A percentile compares a stretch with the other conserved stretches of the same genome.
These are phyloP conservation scores for Nymphaea thermarum DNA, from an alignment of 164 flowering plant genomes.

Conservation along the genomic window DNA sequence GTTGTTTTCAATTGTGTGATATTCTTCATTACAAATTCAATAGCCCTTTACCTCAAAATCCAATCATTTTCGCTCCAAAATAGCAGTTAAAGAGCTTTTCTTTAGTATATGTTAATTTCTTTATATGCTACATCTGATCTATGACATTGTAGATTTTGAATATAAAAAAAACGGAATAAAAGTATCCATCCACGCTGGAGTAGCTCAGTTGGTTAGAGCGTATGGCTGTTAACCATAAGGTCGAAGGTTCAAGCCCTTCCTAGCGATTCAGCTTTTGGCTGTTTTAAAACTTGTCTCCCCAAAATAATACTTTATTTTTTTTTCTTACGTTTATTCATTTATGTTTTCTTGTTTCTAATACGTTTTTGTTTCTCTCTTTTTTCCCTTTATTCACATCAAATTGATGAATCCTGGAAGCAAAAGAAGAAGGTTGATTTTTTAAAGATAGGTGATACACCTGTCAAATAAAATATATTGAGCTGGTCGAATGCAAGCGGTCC, in stretches of 20 bases:
- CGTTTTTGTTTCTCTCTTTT: not conserved
- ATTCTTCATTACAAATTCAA: too few species aligned
- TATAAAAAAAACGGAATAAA: too few species aligned
- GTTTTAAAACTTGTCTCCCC: not conserved
- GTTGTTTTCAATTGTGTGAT: not conserved
- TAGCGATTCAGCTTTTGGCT: not conserved
- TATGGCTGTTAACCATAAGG: not conserved
- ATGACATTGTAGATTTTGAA: too few species aligned
- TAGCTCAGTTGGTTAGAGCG: not conserved
- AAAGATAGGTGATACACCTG: not conserved
- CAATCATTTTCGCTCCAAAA: too few species aligned
- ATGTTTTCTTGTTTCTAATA: not conserved
- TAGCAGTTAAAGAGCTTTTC: too few species aligned
- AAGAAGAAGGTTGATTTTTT: too few species aligned
- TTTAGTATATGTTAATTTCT: too few species aligned
- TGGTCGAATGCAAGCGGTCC: conserved; percentile 11
- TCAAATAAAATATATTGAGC: not conserved
- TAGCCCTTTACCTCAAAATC: too few species aligned
- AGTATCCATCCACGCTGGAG: too few species aligned
- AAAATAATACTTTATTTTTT: not conserved
- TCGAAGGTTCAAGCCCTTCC: conserved; percentile 1
- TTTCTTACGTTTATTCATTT: not conserved
- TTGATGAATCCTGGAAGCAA: not conserved
- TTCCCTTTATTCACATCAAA: not conserved
- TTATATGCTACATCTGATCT: too few species aligned